Percentiles rank a stretch among this genome's conserved stretches.
Evolutionary conservation across 257 asterid genomes (phyloP).

Genomic region (Prunella vulgaris): DNA sequence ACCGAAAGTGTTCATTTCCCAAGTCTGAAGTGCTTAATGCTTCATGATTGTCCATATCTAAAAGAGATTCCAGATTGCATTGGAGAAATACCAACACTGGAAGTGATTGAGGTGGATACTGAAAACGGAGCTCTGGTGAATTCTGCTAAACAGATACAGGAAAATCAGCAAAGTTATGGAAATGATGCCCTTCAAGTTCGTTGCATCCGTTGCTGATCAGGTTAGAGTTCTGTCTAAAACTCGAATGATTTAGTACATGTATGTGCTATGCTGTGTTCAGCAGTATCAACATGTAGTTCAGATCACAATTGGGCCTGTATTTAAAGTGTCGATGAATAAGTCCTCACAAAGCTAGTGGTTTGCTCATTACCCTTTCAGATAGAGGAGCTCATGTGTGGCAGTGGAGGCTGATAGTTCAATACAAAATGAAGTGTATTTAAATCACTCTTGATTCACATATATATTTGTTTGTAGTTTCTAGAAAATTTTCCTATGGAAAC

Average conservation of each 20-base stretch:
- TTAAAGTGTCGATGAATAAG: not conserved
- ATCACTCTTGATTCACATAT: too few species aligned
- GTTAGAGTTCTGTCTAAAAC: not conserved
- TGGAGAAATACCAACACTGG: conserved; percentile 15
- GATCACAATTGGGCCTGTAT: not conserved
- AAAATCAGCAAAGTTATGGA: not conserved
- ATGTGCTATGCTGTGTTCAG: not conserved
- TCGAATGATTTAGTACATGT: not conserved
- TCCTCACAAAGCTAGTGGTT: not conserved
- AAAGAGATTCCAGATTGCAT: not conserved
- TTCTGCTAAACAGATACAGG: not conserved
- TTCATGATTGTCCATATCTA: not conserved
- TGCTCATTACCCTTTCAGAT: not conserved
- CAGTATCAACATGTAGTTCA: not conserved
- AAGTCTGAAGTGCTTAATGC: not conserved
- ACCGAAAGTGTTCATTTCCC: conserved; percentile 10
- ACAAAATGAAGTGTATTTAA: not conserved
- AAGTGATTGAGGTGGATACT: conserved; percentile 4
- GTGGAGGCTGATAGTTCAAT: not conserved
- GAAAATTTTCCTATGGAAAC: too few species aligned
- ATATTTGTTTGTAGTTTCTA: too few species aligned
- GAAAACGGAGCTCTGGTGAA: not conserved
- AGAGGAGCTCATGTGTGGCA: not conserved
- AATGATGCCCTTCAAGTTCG: not conserved
- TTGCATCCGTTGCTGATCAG: not conserved